These are phyloP conservation scores for Closterium sp. DNA, from an alignment of 139 green algal species.

Conservation along the genomic window DNA sequence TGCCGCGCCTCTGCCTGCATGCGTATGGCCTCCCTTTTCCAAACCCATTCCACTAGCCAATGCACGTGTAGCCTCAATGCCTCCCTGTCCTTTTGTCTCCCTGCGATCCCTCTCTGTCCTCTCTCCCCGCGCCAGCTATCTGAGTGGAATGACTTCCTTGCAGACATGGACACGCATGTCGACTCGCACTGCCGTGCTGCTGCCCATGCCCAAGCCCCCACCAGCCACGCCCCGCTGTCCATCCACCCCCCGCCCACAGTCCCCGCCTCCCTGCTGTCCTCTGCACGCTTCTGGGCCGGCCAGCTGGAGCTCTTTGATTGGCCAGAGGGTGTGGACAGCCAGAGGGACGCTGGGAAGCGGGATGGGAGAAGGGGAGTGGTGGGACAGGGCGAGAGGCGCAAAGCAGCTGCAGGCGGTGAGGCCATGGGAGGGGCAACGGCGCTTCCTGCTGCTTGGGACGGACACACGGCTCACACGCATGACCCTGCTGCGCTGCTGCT, in stretches of 20 bases:
- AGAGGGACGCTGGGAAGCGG: background rate
- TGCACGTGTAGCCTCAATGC: background rate
- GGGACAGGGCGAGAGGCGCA: background rate
- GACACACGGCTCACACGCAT: background rate
- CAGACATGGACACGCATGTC: background rate
- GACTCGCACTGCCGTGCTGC: background rate
- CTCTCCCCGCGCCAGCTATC: background rate
- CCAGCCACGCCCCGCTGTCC: too few species aligned
- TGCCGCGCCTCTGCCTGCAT: background rate
- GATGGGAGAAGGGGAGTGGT: background rate
- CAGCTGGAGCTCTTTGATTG: background rate
- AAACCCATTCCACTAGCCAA: too few species aligned
- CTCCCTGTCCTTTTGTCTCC: background rate
- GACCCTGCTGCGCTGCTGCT: background rate
- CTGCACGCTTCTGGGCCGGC: background rate
- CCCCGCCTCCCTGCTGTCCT: background rate
- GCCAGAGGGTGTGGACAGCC: background rate
- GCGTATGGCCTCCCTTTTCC: too few species aligned
- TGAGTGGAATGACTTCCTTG: background rate
- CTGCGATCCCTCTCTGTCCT: background rate
- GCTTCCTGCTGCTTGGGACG: background rate
- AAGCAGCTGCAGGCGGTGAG: background rate
- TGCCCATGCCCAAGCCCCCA: too few species aligned
- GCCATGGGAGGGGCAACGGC: background rate
- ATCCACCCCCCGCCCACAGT: background rate